A percentile compares a stretch with the other conserved stretches of the same genome.
These are phyloP conservation scores for Monosporascus sp. DNA, from an alignment of 2,329 filamentous ascomycete genomes.

Conservation along the genomic window DNA sequence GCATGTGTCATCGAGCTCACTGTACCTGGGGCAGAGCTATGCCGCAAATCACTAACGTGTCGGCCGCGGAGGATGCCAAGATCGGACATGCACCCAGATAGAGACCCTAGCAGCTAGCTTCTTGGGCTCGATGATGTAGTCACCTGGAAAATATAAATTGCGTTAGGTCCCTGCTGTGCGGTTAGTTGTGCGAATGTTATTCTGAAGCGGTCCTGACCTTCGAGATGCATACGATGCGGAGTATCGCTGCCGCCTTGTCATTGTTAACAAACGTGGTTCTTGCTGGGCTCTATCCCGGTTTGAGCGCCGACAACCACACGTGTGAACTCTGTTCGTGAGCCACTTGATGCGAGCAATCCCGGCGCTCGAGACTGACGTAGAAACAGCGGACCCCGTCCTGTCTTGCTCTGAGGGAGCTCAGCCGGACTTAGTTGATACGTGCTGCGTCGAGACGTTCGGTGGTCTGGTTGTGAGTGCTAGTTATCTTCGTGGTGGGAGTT, in stretches of 20 bases:
- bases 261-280: slow-evolving; percentile 23
- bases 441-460: slow-evolving; percentile 61
- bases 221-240: slow-evolving; percentile 9
- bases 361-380: not conserved
- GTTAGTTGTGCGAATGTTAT: not conserved
- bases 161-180: not conserved
- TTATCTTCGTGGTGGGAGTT: no score
- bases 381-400: slow-evolving; percentile 28
- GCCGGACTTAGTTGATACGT: slow-evolving; percentile 48
- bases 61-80: not conserved
- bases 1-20: not conserved
- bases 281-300: slow-evolving; percentile 36
- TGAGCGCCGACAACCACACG: slow-evolving; percentile 50
- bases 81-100: no score
- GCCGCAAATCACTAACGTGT: not conserved
- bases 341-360: no score
- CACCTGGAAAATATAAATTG: not conserved
- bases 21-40: not conserved
- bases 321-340: slow-evolving; percentile 40
- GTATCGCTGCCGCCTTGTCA: slow-evolving; percentile 18
- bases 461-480: slow-evolving; percentile 43
- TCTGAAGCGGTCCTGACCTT: slow-evolving; percentile 7
- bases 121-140: not conserved
- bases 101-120: no score
- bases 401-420: slow-evolving; percentile 45